These are phyloP conservation scores for Neurospora sp. DNA, from an alignment of 495 filamentous ascomycete genomes.

Conservation along the genomic window DNA sequence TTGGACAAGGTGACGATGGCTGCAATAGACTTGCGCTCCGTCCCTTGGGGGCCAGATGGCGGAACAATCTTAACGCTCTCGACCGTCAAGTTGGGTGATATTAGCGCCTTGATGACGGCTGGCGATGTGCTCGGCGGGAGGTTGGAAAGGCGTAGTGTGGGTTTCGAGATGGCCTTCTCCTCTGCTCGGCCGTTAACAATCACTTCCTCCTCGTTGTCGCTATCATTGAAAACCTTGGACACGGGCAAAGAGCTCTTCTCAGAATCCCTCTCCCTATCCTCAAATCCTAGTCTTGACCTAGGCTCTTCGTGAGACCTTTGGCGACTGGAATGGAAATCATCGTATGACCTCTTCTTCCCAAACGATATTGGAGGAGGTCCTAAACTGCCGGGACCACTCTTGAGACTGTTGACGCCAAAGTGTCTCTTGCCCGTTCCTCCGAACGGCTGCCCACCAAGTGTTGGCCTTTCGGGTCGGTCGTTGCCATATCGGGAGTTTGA, in stretches of 20 bases:
- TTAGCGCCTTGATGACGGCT: conserved; percentile 61
- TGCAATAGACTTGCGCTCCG: conserved; percentile 66
- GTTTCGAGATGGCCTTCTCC: conserved; percentile 70
- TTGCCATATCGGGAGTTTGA: conserved; percentile 25
- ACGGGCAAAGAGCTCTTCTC: conserved; percentile 15
- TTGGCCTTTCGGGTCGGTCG: conserved; percentile 23
- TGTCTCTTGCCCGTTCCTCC: conserved; percentile 36
- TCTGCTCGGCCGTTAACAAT: conserved; percentile 36
- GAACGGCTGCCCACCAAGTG: conserved; percentile 21
- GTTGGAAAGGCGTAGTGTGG: conserved; percentile 67
- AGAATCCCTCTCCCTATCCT: conserved; percentile 18
- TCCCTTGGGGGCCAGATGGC: conserved; percentile 29
- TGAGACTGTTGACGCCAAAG: conserved; percentile 32
- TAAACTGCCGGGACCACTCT: conserved; percentile 68
- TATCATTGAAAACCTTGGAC: conserved; percentile 33
- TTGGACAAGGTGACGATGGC: conserved; percentile 80
- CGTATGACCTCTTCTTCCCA: conserved; percentile 37
- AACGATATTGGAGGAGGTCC: conserved; percentile 46
- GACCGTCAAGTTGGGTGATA: conserved; percentile 58
- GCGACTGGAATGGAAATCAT: conserved; percentile 20
- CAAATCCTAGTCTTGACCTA: conserved; percentile 26
- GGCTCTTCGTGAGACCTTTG: conserved; percentile 25
- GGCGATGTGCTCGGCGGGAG: conserved; percentile 57
- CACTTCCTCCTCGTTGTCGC: conserved; percentile 33
- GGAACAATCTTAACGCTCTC: conserved; percentile 69